These are phyloP conservation scores for Cutaneotrichosporon mucoides DNA, from an alignment of 1,284 basidiomycete species.

Conservation along the genomic window DNA sequence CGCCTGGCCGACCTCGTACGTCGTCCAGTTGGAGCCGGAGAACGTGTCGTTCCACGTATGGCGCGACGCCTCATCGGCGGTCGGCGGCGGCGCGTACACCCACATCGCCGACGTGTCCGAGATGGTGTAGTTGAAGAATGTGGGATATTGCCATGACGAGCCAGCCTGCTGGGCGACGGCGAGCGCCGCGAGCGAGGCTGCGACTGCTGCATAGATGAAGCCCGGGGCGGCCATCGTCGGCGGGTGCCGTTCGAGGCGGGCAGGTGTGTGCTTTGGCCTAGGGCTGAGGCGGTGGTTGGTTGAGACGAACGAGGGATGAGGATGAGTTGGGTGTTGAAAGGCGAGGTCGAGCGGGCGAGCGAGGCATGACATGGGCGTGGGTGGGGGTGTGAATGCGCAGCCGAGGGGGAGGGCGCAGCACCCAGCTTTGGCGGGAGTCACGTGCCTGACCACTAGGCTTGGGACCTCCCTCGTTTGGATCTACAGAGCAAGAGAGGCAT, in stretches of 20 bases:
- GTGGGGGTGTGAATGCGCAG: too few species aligned
- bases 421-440: too few species aligned
- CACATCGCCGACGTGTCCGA: constrained; percentile 2
- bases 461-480: too few species aligned
- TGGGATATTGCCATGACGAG: constrained; percentile 3
- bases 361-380: too few species aligned
- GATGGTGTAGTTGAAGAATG: constrained; percentile 6
- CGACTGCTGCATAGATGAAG: neutral
- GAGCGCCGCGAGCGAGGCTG: neutral
- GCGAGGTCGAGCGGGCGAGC: too few species aligned
- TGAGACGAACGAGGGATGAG: too few species aligned
- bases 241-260: neutral
- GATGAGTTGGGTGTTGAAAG: too few species aligned
- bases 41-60: constrained; percentile 7
- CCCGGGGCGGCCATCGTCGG: neutral
- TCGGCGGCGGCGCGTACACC: neutral
- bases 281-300: too few species aligned
- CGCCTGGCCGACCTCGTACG: neutral
- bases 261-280: too few species aligned
- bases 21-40: constrained; percentile 1
- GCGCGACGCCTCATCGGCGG: neutral
- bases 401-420: too few species aligned
- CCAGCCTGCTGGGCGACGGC: neutral
- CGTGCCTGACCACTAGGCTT: too few species aligned
- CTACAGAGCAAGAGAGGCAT: too few species aligned